Conservation (phyloP, 306 rosid species). For the Vigna reflexopilosa region DNA sequence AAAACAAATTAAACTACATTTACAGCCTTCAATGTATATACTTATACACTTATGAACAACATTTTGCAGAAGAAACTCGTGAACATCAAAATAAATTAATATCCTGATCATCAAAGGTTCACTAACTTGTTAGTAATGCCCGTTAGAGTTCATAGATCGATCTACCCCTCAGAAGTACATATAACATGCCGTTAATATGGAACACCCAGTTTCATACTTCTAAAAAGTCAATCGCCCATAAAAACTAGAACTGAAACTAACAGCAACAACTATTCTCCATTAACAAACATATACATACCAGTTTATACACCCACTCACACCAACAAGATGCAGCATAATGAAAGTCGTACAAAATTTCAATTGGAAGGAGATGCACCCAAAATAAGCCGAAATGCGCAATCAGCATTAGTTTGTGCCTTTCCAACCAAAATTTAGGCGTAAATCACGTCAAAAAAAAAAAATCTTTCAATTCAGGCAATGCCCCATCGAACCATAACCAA, state of each 20-base stretch:
- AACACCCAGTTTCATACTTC: slow-evolving; percentile 19
- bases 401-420: background rate
- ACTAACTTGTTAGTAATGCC: background rate
- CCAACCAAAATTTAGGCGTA: background rate
- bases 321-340: background rate
- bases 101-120: background rate
- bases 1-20: background rate
- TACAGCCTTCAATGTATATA: background rate
- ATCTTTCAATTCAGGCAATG: background rate
- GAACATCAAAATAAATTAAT: background rate
- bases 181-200: background rate
- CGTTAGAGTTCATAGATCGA: background rate
- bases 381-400: background rate
- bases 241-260: background rate
- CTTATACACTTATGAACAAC: background rate
- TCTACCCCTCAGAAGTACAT: background rate
- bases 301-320: background rate
- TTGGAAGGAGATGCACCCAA: background rate
- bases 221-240: background rate
- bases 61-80: background rate
- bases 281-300: background rate
- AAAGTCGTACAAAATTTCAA: background rate
- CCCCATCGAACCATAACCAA: background rate
- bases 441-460: too few relatives aligned
- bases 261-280: background rate